These are phyloP conservation scores for Diophrys appendiculata DNA, from an alignment of 73 alveolate genomes.

Conservation along the genomic window DNA sequence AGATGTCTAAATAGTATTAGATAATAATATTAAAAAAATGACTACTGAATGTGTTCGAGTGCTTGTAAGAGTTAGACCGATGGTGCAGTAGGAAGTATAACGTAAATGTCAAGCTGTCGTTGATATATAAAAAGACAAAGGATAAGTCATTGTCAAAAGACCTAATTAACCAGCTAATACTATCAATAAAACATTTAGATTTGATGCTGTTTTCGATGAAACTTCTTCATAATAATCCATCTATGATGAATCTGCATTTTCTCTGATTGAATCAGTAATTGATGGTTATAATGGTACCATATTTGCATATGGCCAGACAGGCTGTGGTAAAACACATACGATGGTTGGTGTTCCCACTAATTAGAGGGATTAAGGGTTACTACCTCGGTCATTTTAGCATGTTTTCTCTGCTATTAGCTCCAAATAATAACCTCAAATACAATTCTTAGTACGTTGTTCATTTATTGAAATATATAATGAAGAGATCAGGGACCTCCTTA, in stretches of 20 bases:
- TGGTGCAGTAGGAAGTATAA: background rate
- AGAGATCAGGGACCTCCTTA: constrained; percentile 92
- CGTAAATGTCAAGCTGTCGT: background rate
- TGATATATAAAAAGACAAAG: background rate
- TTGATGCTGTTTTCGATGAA: constrained; percentile 80
- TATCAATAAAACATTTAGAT: constrained; percentile 73
- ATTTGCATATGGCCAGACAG: constrained; percentile 98
- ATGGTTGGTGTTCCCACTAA: constrained; percentile 96
- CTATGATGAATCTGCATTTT: constrained; percentile 85
- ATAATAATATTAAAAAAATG: no score
- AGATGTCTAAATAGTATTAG: no score
- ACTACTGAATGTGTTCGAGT: background rate
- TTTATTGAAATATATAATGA: constrained; percentile 94
- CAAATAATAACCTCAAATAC: constrained; percentile 32
- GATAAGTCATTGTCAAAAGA: no score
- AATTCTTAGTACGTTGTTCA: constrained; percentile 62
- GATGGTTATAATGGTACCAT: constrained; percentile 98
- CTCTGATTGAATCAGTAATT: constrained; percentile 84
- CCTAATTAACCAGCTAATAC: background rate
- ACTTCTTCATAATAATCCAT: constrained; percentile 75
- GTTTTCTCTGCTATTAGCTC: constrained; percentile 77
- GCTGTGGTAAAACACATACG: constrained; percentile 98
- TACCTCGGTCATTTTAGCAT: constrained; percentile 94
- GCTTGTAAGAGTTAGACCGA: background rate
- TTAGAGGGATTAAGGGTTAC: constrained; percentile 83